Base-by-base conservation (phyloP, 139 green algal species). In the Volvox reticuliferus region DNA sequence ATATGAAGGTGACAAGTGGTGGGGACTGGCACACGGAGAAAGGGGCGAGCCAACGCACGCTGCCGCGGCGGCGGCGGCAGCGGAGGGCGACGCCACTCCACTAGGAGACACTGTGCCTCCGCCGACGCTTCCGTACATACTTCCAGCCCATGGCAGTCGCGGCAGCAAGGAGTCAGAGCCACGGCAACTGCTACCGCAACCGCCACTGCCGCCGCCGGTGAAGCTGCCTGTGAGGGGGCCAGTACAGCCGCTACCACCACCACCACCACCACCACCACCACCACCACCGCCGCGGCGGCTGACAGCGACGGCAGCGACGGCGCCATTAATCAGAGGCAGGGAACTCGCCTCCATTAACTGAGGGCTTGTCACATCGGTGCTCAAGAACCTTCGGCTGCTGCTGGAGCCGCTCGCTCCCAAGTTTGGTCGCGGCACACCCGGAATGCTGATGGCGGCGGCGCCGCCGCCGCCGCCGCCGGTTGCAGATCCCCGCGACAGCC, bases 91-190 rank as follows among this genome's bases (percentile, higher is more conserved):
- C 14, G 71, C 33, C 71, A 18, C 71, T n/a, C 26, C 18, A 30
- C 26, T 33, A 1, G 71, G 71, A 18, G 71, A 36, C 12, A 2
- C 65, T 16, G 65, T 28, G 65, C 65, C 65, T 24, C 65, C 65
- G 24, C 65, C 65, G 30, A 1, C 32, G 30, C 76, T 82, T 17
- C 76, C 76, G 76, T 62, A 55, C 76, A 79, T 35, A 28, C 67
- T 75, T 18, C 16, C 32, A 19, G 76, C 21, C 36, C 78, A 32
- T 5, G 78, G 78, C 36, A 84, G 78, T 2, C 78, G 78, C 17
- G 78, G 78, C 37, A 84, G 78, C 9, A 84, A 44, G 0, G 78
- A 84, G 36, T 84, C 78, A 37, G 78, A 84, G 78, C 78, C 78
- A 20, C 78, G 78, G 19, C 36, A 17, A 24, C 36, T 33, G 32